Evolutionary conservation across 306 rosid genomes (phyloP).

Genomic region (Prosopis cineraria): DNA sequence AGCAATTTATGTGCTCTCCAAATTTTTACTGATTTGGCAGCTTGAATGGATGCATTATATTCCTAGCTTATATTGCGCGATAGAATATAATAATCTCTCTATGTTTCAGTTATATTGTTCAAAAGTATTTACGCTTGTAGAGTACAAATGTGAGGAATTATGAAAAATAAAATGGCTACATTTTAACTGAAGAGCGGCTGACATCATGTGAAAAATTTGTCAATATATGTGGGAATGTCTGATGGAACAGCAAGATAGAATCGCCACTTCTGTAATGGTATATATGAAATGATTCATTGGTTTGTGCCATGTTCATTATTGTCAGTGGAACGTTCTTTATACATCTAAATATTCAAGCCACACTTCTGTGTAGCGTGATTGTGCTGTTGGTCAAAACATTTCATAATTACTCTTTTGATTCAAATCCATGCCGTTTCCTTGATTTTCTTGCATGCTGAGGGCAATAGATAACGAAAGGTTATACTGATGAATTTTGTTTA

Average conservation of each 20-base stretch:
- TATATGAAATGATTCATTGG: slow-evolving; percentile 7
- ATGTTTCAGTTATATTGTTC: slow-evolving; percentile 15
- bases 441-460: slow-evolving; percentile 26
- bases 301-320: neutral
- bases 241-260: neutral
- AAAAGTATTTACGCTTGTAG: slow-evolving; percentile 9
- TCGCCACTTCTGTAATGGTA: neutral
- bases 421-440: neutral
- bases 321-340: neutral
- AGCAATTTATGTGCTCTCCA: slow-evolving; percentile 35
- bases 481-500: slow-evolving; percentile 52
- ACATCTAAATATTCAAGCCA: neutral
- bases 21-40: slow-evolving; percentile 25
- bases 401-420: slow-evolving; percentile 7
- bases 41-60: slow-evolving; percentile 31
- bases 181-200: neutral
- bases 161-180: neutral
- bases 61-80: slow-evolving; percentile 10
- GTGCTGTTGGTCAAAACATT: neutral
- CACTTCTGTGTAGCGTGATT: neutral
- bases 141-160: neutral
- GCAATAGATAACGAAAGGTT: slow-evolving; percentile 31
- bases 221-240: neutral
- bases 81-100: slow-evolving; percentile 15
- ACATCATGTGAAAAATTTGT: neutral